phyloP scores from a whole-genome alignment of 306 rosid species.

The Trichosanthes cucumerina region DNA sequence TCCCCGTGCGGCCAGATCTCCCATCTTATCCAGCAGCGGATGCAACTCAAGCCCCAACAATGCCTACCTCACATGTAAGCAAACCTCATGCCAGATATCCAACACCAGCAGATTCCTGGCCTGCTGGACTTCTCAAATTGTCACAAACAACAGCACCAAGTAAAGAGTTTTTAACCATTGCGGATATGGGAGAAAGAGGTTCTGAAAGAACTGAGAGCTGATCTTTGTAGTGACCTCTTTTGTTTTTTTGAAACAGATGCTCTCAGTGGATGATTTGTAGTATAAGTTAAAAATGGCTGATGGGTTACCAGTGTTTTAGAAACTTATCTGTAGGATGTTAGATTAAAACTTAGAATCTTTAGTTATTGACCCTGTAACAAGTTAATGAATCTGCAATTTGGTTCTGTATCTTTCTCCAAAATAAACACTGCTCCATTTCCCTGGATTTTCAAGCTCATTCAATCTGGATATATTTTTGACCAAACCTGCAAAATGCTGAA shows the following conservation, averaged over 20 bases:
- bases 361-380: background rate
- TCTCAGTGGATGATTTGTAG: background rate
- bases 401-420: background rate
- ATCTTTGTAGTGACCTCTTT: background rate
- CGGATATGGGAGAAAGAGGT: slow-evolving; percentile 2
- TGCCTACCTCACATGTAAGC: slow-evolving; percentile 36
- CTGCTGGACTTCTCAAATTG: slow-evolving; percentile 56
- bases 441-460: background rate
- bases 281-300: background rate
- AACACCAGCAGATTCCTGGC: slow-evolving; percentile 80
- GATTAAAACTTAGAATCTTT: background rate
- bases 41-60: slow-evolving; percentile 22
- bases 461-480: background rate
- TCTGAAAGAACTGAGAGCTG: slow-evolving; percentile 14
- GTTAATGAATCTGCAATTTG: background rate
- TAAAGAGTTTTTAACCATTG: background rate
- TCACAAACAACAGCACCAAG: slow-evolving; percentile 28
- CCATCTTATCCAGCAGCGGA: slow-evolving; percentile 29
- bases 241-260: background rate
- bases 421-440: background rate
- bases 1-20: slow-evolving; percentile 44
- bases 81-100: slow-evolving; percentile 96
- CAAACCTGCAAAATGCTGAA: background rate
- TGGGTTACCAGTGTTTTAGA: background rate
- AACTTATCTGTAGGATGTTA: background rate